Evolutionary conservation across 2,329 filamentous ascomycete genomes (phyloP).

Genomic region (Fonsecaea pugnacius): DNA sequence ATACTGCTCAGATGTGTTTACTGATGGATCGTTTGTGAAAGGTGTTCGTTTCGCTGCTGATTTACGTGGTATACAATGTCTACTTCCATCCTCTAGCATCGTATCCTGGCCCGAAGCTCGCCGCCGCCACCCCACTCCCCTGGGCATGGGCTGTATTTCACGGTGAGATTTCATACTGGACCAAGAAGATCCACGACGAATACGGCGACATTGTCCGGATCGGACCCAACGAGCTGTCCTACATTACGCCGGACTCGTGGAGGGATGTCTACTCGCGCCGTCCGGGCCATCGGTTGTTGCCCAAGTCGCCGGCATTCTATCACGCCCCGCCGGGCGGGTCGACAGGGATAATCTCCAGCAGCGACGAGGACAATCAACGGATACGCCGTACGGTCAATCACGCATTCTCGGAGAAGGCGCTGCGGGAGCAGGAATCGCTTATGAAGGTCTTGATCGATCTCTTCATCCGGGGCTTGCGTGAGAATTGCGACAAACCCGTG

Average conservation of each 20-base stretch:
- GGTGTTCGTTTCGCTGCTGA: too few species aligned
- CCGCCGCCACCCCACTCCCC: slow-evolving; percentile 37
- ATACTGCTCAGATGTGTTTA: too few species aligned
- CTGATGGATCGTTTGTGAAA: too few species aligned
- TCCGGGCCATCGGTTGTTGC: slow-evolving; percentile 9
- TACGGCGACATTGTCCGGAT: slow-evolving; percentile 42
- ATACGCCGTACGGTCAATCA: slow-evolving; percentile 44
- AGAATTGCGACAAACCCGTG: background rate
- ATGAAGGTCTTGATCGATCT: slow-evolving; percentile 28
- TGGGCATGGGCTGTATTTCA: slow-evolving; percentile 27
- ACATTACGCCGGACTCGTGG: slow-evolving; percentile 38
- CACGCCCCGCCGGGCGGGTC: background rate
- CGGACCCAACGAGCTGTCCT: slow-evolving; percentile 41
- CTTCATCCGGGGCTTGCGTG: slow-evolving; percentile 19
- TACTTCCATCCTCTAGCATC: slow-evolving; percentile 41
- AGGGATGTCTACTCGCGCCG: slow-evolving; percentile 39
- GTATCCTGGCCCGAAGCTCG: slow-evolving; percentile 40
- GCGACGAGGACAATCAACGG: slow-evolving; percentile 37
- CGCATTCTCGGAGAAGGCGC: slow-evolving; percentile 50
- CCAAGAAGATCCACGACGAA: slow-evolving; percentile 36
- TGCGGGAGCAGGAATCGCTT: slow-evolving; percentile 46
- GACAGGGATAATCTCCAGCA: slow-evolving; percentile 4
- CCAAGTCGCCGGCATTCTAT: slow-evolving; percentile 15
- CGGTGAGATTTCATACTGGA: slow-evolving; percentile 26
- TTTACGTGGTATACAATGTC: slow-evolving; percentile 38